Evolutionary conservation across 2,329 filamentous ascomycete genomes (phyloP).

Genomic region (Exophiala sideris): DNA sequence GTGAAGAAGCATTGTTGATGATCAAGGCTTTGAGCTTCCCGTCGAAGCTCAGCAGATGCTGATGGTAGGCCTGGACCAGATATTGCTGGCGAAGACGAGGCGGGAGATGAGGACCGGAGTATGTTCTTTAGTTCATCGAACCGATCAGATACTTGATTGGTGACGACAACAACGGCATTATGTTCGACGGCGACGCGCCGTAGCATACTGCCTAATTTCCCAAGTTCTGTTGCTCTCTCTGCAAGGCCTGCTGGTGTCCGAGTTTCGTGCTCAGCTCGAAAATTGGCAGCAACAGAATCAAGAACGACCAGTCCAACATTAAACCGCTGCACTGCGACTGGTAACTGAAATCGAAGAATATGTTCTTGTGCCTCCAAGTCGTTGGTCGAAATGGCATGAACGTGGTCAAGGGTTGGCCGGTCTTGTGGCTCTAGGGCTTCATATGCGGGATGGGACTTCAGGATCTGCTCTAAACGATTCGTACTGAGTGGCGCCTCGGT

Average conservation of each 20-base stretch:
- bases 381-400: conserved; percentile 77
- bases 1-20: conserved; percentile 95
- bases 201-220: conserved; percentile 69
- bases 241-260: conserved; percentile 58
- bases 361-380: conserved; percentile 95
- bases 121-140: conserved; percentile 49
- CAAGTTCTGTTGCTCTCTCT: conserved; percentile 70
- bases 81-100: conserved; percentile 19
- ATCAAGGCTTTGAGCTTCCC: conserved; percentile 67
- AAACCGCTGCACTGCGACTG: conserved; percentile 73
- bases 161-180: conserved; percentile 79
- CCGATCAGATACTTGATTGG: conserved; percentile 92
- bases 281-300: conserved; percentile 93
- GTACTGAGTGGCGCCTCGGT: conserved; percentile 87
- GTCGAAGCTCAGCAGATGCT: conserved; percentile 23
- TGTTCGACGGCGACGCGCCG: conserved; percentile 71
- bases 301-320: conserved; percentile 78
- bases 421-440: conserved; percentile 38
- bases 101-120: conserved; percentile 8
- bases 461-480: conserved; percentile 73
- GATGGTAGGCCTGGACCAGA: background rate
- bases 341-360: conserved; percentile 88
- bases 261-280: conserved; percentile 70
- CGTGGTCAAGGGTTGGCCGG: conserved; percentile 66
- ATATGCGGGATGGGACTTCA: conserved; percentile 64